Evolutionary conservation across 495 filamentous ascomycete species (phyloP), one percentile per base, ranked within the genome.

Genomic region (Aspergillus saccharolyticus): DNA sequence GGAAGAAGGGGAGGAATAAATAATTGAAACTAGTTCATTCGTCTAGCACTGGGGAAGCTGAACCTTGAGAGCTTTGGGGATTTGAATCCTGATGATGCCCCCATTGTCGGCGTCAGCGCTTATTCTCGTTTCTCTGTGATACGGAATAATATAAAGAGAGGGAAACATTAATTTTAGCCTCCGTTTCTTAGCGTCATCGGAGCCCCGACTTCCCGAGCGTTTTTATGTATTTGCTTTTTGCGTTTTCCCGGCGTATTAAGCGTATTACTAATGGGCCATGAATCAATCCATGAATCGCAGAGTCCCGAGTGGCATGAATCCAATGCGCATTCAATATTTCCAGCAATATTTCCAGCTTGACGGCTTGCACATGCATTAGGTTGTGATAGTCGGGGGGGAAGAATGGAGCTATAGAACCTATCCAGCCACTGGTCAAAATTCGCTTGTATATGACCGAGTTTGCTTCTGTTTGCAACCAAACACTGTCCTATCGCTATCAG

Each of bases 151-250:
- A n/a, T n/a, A n/a, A n/a, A n/a, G n/a, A n/a, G n/a, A n/a, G n/a
- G 21, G 44, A 19, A 46, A 46, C 18, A 46, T 46, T 46, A 19
- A 19, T 46, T 21, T 46, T 46, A 46, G 44, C 21, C 21, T 46
- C 22, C 22, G 22, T 30, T 28, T 16, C 17, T 25, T 50, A 50
- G 47, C 17, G 42, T 39, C 18, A 47, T 57, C 60, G 60, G 60
- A 62, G 48, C 44, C 51, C 60, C 55, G 52, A 59, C 45, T 54
- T 63, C 54, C 61, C 61, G 61, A 63, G 43, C 14, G 43, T 21
- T 42, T 57, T 63, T 63, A 55, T 63, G 57, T 54, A 60, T 15
- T 28, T 28, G 25, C 4, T 9, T 28, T 28, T 28, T 28, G 25
- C 25, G 25, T 28, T 28, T 28, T 28, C 4, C 5, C 3, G 3